Conservation (phyloP, 1,139 yeast species). For the Schwanniomyces etchellsii region DNA sequence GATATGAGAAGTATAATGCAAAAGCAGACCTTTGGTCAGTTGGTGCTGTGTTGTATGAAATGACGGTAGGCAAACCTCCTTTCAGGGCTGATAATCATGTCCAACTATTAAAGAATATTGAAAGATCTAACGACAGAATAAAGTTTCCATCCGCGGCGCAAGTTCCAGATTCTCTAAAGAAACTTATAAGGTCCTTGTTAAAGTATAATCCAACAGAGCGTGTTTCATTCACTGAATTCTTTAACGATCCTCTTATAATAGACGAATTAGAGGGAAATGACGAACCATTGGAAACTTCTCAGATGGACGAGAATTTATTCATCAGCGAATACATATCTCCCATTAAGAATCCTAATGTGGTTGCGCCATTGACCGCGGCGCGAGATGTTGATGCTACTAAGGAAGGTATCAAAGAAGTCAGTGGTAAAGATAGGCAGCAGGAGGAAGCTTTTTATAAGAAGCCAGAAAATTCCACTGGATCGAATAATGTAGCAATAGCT, state of each 20-base stretch:
- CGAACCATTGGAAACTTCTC: constrained; percentile 60
- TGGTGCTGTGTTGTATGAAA: constrained; percentile 91
- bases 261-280: constrained; percentile 43
- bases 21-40: constrained; percentile 98
- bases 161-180: constrained; percentile 59
- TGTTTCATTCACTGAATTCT: constrained; percentile 83
- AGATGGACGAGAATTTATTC: constrained; percentile 71
- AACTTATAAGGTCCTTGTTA: constrained; percentile 66
- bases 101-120: constrained; percentile 80
- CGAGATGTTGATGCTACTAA: neutral
- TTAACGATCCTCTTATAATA: constrained; percentile 53
- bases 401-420: neutral
- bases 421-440: neutral
- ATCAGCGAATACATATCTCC: constrained; percentile 71
- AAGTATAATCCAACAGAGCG: constrained; percentile 85
- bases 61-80: constrained; percentile 94
- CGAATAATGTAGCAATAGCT: neutral
- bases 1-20: constrained; percentile 93
- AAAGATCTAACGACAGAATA: constrained; percentile 71
- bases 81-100: constrained; percentile 90
- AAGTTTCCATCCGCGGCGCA: constrained; percentile 62
- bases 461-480: neutral
- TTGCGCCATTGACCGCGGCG: neutral
- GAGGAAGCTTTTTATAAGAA: constrained; percentile 2
- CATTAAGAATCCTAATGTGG: constrained; percentile 9